phyloP scores from a whole-genome alignment of 257 asterid species.

The Schizonepeta tenuifolia region DNA sequence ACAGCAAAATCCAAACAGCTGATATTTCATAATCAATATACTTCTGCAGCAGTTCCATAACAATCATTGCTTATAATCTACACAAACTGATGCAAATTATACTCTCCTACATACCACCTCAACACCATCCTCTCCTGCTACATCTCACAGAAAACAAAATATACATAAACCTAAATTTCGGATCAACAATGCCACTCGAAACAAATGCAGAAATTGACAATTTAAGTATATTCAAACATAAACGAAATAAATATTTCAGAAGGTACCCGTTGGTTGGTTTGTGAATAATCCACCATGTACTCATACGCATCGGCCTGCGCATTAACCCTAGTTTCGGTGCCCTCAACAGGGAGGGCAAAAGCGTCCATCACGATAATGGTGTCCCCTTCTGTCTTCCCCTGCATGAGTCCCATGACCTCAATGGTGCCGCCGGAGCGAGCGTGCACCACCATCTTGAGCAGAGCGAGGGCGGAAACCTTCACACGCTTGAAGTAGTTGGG shows the following conservation, averaged over 20 bases:
- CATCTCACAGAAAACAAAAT: background rate
- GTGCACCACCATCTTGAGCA: slow-evolving; percentile 97
- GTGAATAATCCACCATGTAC: slow-evolving; percentile 94
- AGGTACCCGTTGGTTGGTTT: slow-evolving; percentile 43
- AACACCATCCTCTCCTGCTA: background rate
- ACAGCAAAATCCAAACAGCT: background rate
- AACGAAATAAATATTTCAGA: background rate
- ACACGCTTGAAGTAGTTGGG: slow-evolving; percentile 99
- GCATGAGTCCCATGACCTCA: slow-evolving; percentile 99
- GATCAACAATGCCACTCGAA: background rate
- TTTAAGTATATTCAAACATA: background rate
- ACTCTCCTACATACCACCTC: background rate
- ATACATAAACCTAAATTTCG: background rate
- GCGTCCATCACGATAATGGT: slow-evolving; percentile 97
- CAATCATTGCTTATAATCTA: background rate
- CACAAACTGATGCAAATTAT: background rate
- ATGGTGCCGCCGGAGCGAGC: slow-evolving; percentile 99
- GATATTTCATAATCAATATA: background rate
- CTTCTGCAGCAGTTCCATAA: background rate
- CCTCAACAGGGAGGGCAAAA: slow-evolving; percentile 98
- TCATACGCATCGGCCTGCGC: slow-evolving; percentile 99
- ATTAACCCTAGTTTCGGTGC: slow-evolving; percentile 98
- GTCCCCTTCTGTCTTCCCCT: slow-evolving; percentile 96
- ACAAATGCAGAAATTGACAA: background rate
- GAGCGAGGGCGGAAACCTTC: slow-evolving; percentile 93